A percentile compares a stretch with the other conserved stretches of the same genome.
These are phyloP conservation scores for Sclerotinia nivalis DNA, from an alignment of 2,329 filamentous ascomycete species.

Conservation along the genomic window DNA sequence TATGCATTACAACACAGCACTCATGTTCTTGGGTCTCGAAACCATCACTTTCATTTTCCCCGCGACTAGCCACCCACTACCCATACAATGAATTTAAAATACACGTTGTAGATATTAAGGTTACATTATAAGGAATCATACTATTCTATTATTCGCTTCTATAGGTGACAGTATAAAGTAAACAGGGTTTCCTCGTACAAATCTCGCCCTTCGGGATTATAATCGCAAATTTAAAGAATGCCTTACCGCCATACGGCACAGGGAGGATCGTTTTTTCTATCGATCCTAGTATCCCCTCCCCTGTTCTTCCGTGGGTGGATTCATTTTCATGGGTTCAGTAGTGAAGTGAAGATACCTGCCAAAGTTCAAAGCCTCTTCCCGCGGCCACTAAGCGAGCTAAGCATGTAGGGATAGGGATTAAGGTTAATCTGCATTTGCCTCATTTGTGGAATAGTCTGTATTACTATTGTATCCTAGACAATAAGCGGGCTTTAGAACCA, in stretches of 20 bases:
- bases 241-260: neutral
- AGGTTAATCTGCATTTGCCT: neutral
- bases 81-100: neutral
- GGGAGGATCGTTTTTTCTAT: neutral
- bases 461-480: too few relatives aligned
- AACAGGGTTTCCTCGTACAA: neutral
- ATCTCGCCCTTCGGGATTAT: neutral
- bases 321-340: neutral
- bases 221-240: neutral
- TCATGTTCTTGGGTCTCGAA: neutral
- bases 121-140: neutral
- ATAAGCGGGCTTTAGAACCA: too few relatives aligned
- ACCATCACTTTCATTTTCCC: neutral
- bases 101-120: constrained; percentile 2
- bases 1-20: neutral
- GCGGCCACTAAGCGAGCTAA: constrained; percentile 1
- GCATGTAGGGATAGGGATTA: neutral
- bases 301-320: neutral
- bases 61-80: neutral
- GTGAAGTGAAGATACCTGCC: too few relatives aligned
- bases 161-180: too few relatives aligned
- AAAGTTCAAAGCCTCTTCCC: neutral
- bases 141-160: too few relatives aligned
- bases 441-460: too few relatives aligned
- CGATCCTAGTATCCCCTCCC: neutral